Percentiles rank a stretch among this genome's conserved stretches.
These are phyloP conservation scores for Hypoxylon trugodes DNA, from an alignment of 495 filamentous ascomycete genomes.

Conservation along the genomic window DNA sequence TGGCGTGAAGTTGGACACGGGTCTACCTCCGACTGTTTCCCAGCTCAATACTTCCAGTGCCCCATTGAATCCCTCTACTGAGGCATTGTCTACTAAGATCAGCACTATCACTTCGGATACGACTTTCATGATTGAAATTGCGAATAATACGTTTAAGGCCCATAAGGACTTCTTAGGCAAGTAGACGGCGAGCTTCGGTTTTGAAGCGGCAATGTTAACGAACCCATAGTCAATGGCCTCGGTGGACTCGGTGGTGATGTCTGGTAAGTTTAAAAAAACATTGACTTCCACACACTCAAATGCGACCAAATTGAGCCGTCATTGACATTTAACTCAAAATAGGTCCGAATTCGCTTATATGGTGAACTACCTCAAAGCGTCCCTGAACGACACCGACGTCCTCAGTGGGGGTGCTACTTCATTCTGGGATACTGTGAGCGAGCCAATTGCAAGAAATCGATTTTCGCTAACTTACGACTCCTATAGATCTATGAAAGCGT, in stretches of 20 bases:
- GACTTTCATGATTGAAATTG: slow-evolving; percentile 52
- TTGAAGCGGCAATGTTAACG: slow-evolving; percentile 18
- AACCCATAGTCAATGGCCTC: slow-evolving; percentile 43
- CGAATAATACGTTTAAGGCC: slow-evolving; percentile 69
- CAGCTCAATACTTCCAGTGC: slow-evolving; percentile 47
- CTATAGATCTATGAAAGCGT: slow-evolving; percentile 56
- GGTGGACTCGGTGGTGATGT: slow-evolving; percentile 48
- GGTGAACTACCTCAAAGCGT: slow-evolving; percentile 62
- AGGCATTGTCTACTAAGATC: slow-evolving; percentile 48
- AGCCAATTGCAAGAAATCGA: neutral
- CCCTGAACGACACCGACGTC: slow-evolving; percentile 64
- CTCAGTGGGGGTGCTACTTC: slow-evolving; percentile 40
- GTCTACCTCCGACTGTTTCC: slow-evolving; percentile 54
- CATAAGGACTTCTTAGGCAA: slow-evolving; percentile 63
- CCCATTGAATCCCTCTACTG: slow-evolving; percentile 44
- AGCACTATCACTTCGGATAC: slow-evolving; percentile 30
- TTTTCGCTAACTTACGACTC: neutral
- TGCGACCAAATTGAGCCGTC: slow-evolving; percentile 30
- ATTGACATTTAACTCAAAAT: neutral
- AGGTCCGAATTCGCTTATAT: slow-evolving; percentile 70
- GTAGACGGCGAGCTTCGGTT: neutral
- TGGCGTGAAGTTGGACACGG: slow-evolving; percentile 58
- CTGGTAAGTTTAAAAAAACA: slow-evolving; percentile 14
- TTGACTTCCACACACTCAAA: neutral
- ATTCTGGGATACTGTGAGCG: slow-evolving; percentile 47